A percentile compares a stretch with the other conserved stretches of the same genome.
phyloP scores from a whole-genome alignment of 2,329 filamentous ascomycete genomes.

The Aureobasidium leucospermi region DNA sequence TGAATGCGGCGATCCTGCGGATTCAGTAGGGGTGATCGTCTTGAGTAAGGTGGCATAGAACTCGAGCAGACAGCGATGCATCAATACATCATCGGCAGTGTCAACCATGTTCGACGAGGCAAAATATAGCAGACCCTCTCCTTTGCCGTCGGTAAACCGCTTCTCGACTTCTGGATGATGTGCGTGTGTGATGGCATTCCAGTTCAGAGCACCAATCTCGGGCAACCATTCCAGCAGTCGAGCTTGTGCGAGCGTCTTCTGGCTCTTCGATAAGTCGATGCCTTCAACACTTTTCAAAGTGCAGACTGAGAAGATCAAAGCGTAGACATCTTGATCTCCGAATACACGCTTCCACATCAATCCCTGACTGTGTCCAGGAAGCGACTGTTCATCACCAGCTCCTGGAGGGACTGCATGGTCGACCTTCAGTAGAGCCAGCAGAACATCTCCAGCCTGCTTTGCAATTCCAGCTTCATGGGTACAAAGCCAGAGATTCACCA shows the following conservation, averaged over 20 bases:
- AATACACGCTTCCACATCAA: slow-evolving; percentile 57
- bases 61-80: slow-evolving; percentile 53
- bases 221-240: slow-evolving; percentile 52
- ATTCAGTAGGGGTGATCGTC: slow-evolving; percentile 27
- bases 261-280: slow-evolving; percentile 38
- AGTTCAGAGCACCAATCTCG: slow-evolving; percentile 47
- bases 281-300: slow-evolving; percentile 34
- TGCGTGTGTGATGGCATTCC: slow-evolving; percentile 44
- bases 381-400: slow-evolving; percentile 24
- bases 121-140: slow-evolving; percentile 47
- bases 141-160: slow-evolving; percentile 27
- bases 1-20: slow-evolving; percentile 17
- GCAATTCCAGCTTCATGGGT: slow-evolving; percentile 49
- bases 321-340: slow-evolving; percentile 52
- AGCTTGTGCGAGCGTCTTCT: slow-evolving; percentile 54
- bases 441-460: slow-evolving; percentile 44
- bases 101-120: slow-evolving; percentile 51
- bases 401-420: slow-evolving; percentile 34
- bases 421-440: slow-evolving; percentile 47
- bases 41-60: slow-evolving; percentile 50
- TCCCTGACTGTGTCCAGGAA: slow-evolving; percentile 35
- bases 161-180: slow-evolving; percentile 47
- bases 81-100: slow-evolving; percentile 47
- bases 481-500: slow-evolving; percentile 53
- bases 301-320: slow-evolving; percentile 49